Evolutionary conservation across 169 alveolate species (phyloP).

Genomic region (Plasmodium adleri): DNA sequence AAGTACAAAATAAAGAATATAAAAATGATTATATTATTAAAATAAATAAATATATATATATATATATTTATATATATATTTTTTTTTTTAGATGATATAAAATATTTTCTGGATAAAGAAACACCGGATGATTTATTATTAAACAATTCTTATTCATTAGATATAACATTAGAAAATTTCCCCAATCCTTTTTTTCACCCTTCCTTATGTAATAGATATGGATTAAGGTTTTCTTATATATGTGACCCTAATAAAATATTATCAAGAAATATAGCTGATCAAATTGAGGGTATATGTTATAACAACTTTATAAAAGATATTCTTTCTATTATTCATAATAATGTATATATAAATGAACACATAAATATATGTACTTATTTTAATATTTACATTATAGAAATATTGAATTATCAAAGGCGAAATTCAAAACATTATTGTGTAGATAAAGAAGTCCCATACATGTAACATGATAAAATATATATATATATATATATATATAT

Average conservation of each 20-base stretch:
- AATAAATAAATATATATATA: not conserved
- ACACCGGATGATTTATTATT: slow-evolving; percentile 28
- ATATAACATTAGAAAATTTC: slow-evolving; percentile 82
- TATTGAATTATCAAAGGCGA: slow-evolving; percentile 53
- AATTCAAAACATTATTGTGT: slow-evolving; percentile 51
- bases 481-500: not conserved
- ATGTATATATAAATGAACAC: not conserved
- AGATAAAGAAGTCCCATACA: slow-evolving; percentile 57
- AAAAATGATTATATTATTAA: not conserved
- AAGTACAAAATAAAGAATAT: slow-evolving; percentile 31
- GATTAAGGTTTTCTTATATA: slow-evolving; percentile 80
- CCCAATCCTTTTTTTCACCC: slow-evolving; percentile 86
- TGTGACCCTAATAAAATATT: slow-evolving; percentile 85
- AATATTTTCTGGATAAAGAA: slow-evolving; percentile 26
- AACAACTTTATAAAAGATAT: no score
- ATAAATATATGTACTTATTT: not conserved
- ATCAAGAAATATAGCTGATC: slow-evolving; percentile 50
- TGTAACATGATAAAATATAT: slow-evolving; percentile 23
- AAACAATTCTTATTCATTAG: slow-evolving; percentile 32
- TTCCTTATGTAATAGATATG: slow-evolving; percentile 81
- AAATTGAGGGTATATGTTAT: slow-evolving; percentile 46
- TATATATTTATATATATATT: not conserved
- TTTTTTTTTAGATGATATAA: slow-evolving; percentile 35
- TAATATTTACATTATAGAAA: slow-evolving; percentile 14
- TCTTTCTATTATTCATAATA: no score